Base-by-base conservation (phyloP, 805 yeast genomes). In the Starmerella floris region DNA sequence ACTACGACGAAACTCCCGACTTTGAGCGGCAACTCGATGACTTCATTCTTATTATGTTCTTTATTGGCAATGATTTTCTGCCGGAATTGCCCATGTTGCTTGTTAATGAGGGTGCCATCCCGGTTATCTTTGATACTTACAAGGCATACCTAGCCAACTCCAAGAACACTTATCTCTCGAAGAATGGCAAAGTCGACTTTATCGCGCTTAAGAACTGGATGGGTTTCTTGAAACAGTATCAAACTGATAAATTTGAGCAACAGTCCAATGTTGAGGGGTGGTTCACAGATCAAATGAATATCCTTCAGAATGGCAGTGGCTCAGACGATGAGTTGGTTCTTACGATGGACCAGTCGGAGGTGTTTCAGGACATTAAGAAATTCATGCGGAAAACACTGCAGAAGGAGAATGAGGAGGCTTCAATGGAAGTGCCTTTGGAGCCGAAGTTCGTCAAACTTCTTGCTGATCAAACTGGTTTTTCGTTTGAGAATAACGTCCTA, bases 21-120 rank as follows among this genome's bases (percentile, higher is more conserved):
- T 87, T 91, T 60, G 99, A 91, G 62, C 71, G 87, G 50, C 70
- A 85, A 22, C 63, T 91, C 50, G 99, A 91, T 62, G 99, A 91
- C 61, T 84, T 88, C 52, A 83, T 91, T 50, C 68, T 91, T 47
- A 79, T 88, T 54, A 74, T 84, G 79, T 87, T 83, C 57, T 94
- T 91, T 48, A 83, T 91, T 54, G 99, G 99, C 55, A 91, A 91
- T 58, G 99, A 91, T 70, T 91, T 91, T 76, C 71, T 91, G 57
- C 98, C 99, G 22, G 83, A 91, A 59, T 72, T 93, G 53, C 98
- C 99, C 0, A 94, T 87, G 61, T 69, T 91, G 53, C 87, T 83
- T 59, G 72, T 91, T 51, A 87, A 85, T 58, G 91, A 87, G 54
- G 97, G 96, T 53, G 98, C 97, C 0, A 82, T 91, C 66, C 95